phyloP scores from a whole-genome alignment of 257 asterid genomes.

The Solanum appendiculatum region DNA sequence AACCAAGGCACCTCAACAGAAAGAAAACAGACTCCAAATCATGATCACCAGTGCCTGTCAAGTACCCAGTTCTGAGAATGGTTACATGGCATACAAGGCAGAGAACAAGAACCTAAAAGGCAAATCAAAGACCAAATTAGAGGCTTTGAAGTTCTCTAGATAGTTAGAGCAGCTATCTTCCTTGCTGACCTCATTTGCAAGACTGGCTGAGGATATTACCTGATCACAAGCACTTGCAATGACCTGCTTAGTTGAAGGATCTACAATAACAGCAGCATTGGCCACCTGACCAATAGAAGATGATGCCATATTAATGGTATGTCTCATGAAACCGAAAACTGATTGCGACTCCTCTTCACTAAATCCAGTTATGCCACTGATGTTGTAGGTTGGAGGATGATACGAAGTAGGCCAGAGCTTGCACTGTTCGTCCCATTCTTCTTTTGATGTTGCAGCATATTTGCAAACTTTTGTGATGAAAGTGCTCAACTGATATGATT shows the following conservation, averaged over 20 bases:
- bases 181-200: conserved; percentile 5
- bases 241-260: conserved; percentile 60
- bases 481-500: conserved; percentile 78
- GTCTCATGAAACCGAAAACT: conserved; percentile 57
- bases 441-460: conserved; percentile 79
- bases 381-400: conserved; percentile 84
- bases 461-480: conserved; percentile 71
- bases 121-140: background rate
- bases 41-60: background rate
- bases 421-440: conserved; percentile 97
- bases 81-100: background rate
- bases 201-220: conserved; percentile 17
- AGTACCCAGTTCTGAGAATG: background rate
- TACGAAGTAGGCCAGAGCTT: conserved; percentile 95
- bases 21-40: background rate
- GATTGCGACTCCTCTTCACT: conserved; percentile 52
- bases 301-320: conserved; percentile 53
- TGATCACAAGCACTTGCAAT: conserved; percentile 72
- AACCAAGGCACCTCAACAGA: background rate
- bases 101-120: background rate
- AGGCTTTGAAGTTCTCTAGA: conserved; percentile 11
- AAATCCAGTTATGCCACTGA: conserved; percentile 85
- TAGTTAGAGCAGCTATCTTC: conserved; percentile 12
- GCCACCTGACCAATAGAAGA: conserved; percentile 41
- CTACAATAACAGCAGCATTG: conserved; percentile 88